Evolutionary conservation across 2,329 filamentous ascomycete species (phyloP).

Genomic region (Ilyonectria robusta): DNA sequence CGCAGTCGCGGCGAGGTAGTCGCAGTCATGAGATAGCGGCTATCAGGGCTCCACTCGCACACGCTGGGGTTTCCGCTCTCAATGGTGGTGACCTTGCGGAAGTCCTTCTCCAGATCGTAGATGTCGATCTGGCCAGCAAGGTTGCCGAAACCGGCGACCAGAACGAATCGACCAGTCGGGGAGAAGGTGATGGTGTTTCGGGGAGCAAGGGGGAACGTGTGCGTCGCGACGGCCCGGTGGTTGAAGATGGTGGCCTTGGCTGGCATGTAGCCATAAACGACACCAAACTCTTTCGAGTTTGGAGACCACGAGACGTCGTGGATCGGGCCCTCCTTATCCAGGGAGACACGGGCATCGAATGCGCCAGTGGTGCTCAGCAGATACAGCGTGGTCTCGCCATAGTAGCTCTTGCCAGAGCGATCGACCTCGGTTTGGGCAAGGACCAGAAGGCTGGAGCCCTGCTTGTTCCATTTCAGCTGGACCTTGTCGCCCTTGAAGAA

Average conservation of each 20-base stretch:
- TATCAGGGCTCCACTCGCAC: slow-evolving; percentile 97
- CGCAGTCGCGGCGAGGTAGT: slow-evolving; percentile 95
- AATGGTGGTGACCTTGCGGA: slow-evolving; percentile 91
- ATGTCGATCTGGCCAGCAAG: slow-evolving; percentile 97
- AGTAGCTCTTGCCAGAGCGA: slow-evolving; percentile 99
- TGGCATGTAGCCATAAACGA: slow-evolving; percentile 99
- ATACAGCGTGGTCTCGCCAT: slow-evolving; percentile 97
- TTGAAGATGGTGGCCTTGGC: slow-evolving; percentile 99
- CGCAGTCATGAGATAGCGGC: slow-evolving; percentile 95
- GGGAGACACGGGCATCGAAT: slow-evolving; percentile 90
- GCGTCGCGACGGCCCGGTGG: slow-evolving; percentile 83
- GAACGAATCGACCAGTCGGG: slow-evolving; percentile 90
- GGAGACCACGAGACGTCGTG: slow-evolving; percentile 99
- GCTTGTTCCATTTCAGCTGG: slow-evolving; percentile 96
- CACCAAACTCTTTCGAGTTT: slow-evolving; percentile 97
- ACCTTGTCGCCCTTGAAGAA: slow-evolving; percentile 99
- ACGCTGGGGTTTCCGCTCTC: slow-evolving; percentile 96
- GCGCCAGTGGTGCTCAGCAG: slow-evolving; percentile 91
- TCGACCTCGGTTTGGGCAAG: slow-evolving; percentile 98
- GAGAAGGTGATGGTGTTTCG: slow-evolving; percentile 97
- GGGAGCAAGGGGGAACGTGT: slow-evolving; percentile 88
- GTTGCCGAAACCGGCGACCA: slow-evolving; percentile 97
- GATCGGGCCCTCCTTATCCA: slow-evolving; percentile 98
- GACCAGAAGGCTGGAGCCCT: slow-evolving; percentile 92
- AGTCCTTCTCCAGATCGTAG: slow-evolving; percentile 95